These are phyloP conservation scores for Actinidia arguta DNA, from an alignment of 179 eudicot genomes.

Conservation along the genomic window DNA sequence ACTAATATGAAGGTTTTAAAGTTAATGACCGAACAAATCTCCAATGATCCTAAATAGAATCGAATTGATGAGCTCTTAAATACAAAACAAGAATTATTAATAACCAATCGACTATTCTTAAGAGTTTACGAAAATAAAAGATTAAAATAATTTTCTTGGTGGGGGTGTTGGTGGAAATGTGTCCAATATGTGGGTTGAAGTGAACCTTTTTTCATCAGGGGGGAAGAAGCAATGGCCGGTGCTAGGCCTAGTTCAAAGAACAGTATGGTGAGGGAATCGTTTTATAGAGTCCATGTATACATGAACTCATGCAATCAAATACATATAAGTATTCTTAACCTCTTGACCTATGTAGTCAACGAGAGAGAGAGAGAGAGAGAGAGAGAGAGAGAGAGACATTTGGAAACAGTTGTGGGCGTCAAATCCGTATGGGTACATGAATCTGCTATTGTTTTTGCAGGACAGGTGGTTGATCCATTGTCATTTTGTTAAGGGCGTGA, in stretches of 20 bases:
- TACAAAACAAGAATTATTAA: too few relatives aligned
- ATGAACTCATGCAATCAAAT: conserved; percentile 7
- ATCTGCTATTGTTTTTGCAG: background rate
- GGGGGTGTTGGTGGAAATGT: too few relatives aligned
- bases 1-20: too few relatives aligned
- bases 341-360: background rate
- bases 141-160: too few relatives aligned
- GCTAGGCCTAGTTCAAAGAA: conserved; percentile 20
- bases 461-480: background rate
- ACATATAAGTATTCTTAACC: background rate
- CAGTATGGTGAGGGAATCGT: background rate
- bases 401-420: background rate
- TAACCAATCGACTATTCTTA: too few relatives aligned
- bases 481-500: background rate
- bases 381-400: background rate
- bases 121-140: too few relatives aligned
- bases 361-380: background rate
- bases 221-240: conserved; percentile 10
- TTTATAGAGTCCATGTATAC: background rate
- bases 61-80: too few relatives aligned
- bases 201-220: too few relatives aligned
- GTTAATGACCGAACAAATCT: too few relatives aligned
- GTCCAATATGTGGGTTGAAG: too few relatives aligned
- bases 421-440: conserved; percentile 2
- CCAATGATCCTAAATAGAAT: too few relatives aligned